phyloP scores from a whole-genome alignment of 2,329 filamentous ascomycete genomes.

The Anisogramma anomala region DNA sequence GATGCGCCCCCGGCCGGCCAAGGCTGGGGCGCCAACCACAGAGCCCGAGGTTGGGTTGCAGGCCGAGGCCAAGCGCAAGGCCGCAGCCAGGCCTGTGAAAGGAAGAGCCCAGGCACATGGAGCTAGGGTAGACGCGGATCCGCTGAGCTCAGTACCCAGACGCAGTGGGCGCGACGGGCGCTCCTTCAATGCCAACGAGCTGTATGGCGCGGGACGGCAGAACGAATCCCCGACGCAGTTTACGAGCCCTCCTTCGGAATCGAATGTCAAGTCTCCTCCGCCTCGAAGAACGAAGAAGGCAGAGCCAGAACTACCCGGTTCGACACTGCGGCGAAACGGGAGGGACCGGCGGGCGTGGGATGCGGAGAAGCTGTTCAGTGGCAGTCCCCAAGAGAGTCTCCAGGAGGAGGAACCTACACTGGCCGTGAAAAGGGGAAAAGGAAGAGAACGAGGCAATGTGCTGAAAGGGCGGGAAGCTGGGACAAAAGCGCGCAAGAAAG shows the following conservation, averaged over 20 bases:
- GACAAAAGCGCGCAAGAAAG: no score
- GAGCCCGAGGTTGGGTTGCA: slow-evolving; percentile 13
- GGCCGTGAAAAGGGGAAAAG: background rate
- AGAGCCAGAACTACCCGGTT: background rate
- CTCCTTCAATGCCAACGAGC: background rate
- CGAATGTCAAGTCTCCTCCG: background rate
- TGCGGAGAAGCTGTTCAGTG: background rate
- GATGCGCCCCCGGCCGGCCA: slow-evolving; percentile 6
- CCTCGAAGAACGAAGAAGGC: background rate
- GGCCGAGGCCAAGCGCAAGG: background rate
- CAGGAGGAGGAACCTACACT: background rate
- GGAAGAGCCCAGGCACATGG: slow-evolving; percentile 12
- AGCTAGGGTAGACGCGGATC: slow-evolving; percentile 18
- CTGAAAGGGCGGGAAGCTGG: no score
- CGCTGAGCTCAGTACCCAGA: slow-evolving; percentile 1
- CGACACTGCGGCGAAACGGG: slow-evolving; percentile 4
- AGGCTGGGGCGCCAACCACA: slow-evolving; percentile 4
- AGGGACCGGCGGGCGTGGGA: slow-evolving; percentile 2
- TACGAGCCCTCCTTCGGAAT: background rate
- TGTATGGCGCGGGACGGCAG: background rate
- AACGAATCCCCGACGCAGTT: background rate
- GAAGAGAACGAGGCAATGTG: background rate
- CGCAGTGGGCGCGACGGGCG: slow-evolving; percentile 4
- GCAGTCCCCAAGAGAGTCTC: background rate
- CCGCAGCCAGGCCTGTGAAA: background rate